Conservation (phyloP, 352 stramenopile genomes). For the Phytophthora litchii region DNA sequence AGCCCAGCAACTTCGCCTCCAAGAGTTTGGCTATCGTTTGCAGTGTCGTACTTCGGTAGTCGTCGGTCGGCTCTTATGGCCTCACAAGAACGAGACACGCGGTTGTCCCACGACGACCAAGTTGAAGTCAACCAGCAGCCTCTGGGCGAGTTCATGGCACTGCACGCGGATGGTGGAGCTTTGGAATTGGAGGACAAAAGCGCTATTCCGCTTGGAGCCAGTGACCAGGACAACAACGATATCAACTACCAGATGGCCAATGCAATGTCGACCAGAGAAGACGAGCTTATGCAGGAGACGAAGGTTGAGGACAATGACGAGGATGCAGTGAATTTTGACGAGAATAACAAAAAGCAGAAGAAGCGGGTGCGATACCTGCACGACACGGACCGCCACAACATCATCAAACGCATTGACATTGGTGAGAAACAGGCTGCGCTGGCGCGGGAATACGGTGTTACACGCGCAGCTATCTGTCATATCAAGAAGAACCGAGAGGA, state of each 20-base stretch:
- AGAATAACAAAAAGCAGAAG: constrained; percentile 21
- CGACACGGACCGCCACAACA: constrained; percentile 59
- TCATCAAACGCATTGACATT: constrained; percentile 67
- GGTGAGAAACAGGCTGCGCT: constrained; percentile 68
- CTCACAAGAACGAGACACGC: constrained; percentile 21
- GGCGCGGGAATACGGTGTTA: constrained; percentile 69
- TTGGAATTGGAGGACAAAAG: background rate
- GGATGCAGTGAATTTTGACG: background rate
- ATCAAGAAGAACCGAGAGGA: constrained; percentile 81
- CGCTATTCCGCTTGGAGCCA: background rate
- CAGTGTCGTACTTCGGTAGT: constrained; percentile 1
- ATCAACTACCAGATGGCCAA: background rate
- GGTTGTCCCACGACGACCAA: constrained; percentile 18
- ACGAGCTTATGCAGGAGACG: background rate
- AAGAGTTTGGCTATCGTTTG: background rate
- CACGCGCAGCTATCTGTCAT: constrained; percentile 69
- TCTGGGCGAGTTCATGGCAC: constrained; percentile 20
- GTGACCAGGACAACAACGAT: background rate
- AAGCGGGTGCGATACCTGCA: constrained; percentile 62
- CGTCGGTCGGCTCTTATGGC: constrained; percentile 3
- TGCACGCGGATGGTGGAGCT: constrained; percentile 1
- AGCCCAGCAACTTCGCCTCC: background rate
- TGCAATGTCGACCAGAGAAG: background rate
- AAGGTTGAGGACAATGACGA: constrained; percentile 8
- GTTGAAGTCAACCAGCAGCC: constrained; percentile 20